phyloP scores from a whole-genome alignment of 2,329 filamentous ascomycete species.

The Calonectria ilicicola region DNA sequence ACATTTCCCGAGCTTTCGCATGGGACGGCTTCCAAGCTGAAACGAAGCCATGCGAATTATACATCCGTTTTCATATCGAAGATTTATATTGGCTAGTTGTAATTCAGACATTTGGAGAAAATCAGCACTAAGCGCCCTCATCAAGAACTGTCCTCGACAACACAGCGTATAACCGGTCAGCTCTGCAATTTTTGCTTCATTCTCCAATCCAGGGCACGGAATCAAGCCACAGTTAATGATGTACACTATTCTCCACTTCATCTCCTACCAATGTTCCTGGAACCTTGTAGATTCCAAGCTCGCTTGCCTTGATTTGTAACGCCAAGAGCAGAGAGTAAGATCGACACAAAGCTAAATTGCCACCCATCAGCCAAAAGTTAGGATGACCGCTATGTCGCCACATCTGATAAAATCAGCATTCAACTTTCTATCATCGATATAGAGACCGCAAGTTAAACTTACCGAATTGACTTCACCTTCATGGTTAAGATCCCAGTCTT shows the following conservation, averaged over 20 bases:
- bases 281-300: background rate
- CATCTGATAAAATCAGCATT: constrained; percentile 3
- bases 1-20: too few species aligned
- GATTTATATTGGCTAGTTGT: too few species aligned
- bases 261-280: background rate
- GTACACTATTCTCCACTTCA: background rate
- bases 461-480: constrained; percentile 25
- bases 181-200: background rate
- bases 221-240: background rate
- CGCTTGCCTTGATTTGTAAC: constrained; percentile 27
- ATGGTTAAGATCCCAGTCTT: constrained; percentile 25
- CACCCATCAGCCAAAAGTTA: constrained; percentile 28
- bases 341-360: constrained; percentile 22
- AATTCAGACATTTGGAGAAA: too few species aligned
- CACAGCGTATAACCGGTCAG: too few species aligned
- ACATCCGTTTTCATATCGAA: too few species aligned
- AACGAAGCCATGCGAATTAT: too few species aligned
- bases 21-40: too few species aligned
- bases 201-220: background rate
- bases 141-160: too few species aligned
- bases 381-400: constrained; percentile 28
- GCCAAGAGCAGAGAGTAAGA: constrained; percentile 22
- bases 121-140: too few species aligned
- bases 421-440: accelerated
- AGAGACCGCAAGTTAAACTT: background rate